Percentiles rank a stretch among this genome's conserved stretches.
Conservation (phyloP, 495 filamentous ascomycete genomes). For the Hypoxylon fuscum region DNA sequence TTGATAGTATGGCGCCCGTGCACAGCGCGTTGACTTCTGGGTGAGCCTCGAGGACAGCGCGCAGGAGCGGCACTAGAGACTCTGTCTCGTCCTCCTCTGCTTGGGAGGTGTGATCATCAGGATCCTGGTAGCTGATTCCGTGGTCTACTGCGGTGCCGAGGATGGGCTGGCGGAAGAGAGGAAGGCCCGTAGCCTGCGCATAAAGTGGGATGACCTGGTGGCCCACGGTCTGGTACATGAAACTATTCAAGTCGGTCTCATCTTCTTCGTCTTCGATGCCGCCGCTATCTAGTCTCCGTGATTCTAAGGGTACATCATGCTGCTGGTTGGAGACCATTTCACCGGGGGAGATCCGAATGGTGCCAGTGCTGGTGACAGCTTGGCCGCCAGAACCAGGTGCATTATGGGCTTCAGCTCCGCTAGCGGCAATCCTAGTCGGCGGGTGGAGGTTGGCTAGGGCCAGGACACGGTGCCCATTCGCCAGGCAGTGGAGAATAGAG, state of each 20-base stretch:
- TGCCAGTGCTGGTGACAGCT: slow-evolving; percentile 8
- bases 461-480: slow-evolving; percentile 84
- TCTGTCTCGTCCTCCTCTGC: slow-evolving; percentile 81
- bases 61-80: slow-evolving; percentile 77
- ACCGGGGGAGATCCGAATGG: slow-evolving; percentile 32
- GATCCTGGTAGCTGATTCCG: slow-evolving; percentile 64
- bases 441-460: slow-evolving; percentile 91
- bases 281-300: slow-evolving; percentile 3
- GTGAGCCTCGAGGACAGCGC: slow-evolving; percentile 66
- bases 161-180: slow-evolving; percentile 82
- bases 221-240: slow-evolving; percentile 99
- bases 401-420: slow-evolving; percentile 8
- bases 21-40: slow-evolving; percentile 85
- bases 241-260: slow-evolving; percentile 85
- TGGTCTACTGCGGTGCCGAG: slow-evolving; percentile 71
- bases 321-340: slow-evolving; percentile 5
- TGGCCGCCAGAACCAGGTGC: slow-evolving; percentile 3
- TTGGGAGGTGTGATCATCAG: slow-evolving; percentile 14
- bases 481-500: slow-evolving; percentile 87
- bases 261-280: slow-evolving; percentile 42
- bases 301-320: slow-evolving; percentile 5
- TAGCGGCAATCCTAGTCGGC: slow-evolving; percentile 22
- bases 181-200: slow-evolving; percentile 75
- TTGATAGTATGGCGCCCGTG: slow-evolving; percentile 90
- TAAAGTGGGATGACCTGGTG: slow-evolving; percentile 89